Evolutionary conservation across 2,329 filamentous ascomycete genomes (phyloP), one percentile per base, ranked within the genome.

Genomic region (Ascochyta clinopodiicola): DNA sequence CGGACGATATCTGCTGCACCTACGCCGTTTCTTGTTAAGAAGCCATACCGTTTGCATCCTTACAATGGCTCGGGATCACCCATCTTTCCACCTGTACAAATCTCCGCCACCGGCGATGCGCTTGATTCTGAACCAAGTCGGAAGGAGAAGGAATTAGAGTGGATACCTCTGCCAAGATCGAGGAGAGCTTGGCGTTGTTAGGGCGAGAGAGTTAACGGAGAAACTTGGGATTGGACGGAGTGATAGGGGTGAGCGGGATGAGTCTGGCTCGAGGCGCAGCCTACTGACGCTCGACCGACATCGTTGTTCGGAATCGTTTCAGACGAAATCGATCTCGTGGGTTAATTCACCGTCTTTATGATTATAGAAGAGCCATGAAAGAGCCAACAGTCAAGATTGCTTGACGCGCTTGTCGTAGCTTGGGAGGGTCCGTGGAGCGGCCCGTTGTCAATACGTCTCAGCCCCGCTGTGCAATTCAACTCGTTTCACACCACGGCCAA

Each of bases 181-280:
- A 6, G 19, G 8, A 9, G 7, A 13, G 4, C 52, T 55, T 55
- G 52, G 52, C 52, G 40, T 17, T 15, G 22, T 34, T 42, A 44
- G 29, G 9, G 37, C 25, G 49, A 44, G 19, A 51, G 36, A 21
- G 31, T 38, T 38, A 34, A 61, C 62, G 66, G 64, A 68, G 60
- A 67, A 68, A 68, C 57, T 61, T 56, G 56, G 52, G 60, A 68
- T 67, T 68, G 64, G 62, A 48, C 42, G 45, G 29, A 25, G 35
- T 17, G 17, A 51, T 44, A 39, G 22, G 48, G 47, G 52, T 12
- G 29, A 21, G 34, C 19, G 37, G 24, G 21, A 43, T 25, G 27
- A 42, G 48, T 22, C 15, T 38, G 39, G 51, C 40, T 40, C 24
- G 9, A 29, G 13, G 25, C 39, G 45, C 22, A 12, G 40, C 35